Percentiles rank a stretch among this genome's conserved stretches.
phyloP scores from a whole-genome alignment of 225 moss, liverwort and hornwort species.

The Sphagnum tenellum region DNA sequence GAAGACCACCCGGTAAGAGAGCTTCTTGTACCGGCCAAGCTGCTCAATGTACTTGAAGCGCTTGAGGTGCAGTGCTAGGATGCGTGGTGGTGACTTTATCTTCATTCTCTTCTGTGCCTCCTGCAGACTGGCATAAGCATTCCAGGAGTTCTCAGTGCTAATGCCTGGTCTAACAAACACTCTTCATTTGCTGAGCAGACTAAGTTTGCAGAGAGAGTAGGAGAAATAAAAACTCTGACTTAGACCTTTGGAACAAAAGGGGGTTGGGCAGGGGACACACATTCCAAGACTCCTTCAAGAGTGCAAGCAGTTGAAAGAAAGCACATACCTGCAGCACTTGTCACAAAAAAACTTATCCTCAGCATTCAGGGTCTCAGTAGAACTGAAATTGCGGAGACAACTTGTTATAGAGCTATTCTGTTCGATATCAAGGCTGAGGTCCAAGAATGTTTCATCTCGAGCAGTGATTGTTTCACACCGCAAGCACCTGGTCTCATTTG shows the following conservation, averaged over 20 bases:
- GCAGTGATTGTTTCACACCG: conserved; percentile 97
- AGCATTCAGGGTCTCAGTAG: conserved; percentile 92
- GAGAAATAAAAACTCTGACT: neutral
- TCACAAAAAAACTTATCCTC: conserved; percentile 99
- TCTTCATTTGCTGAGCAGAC: neutral
- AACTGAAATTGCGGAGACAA: conserved; percentile 95
- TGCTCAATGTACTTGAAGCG: conserved; percentile 98
- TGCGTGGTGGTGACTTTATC: conserved; percentile 97
- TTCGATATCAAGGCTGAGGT: conserved; percentile 96
- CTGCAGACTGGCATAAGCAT: conserved; percentile 60
- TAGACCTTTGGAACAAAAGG: no score
- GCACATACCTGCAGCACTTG: conserved; percentile 89
- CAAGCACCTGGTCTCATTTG: conserved; percentile 91
- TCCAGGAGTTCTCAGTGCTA: conserved; percentile 6
- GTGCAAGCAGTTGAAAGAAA: neutral
- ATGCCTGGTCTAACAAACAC: neutral
- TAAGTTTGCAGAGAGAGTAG: neutral
- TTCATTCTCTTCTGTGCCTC: conserved; percentile 99
- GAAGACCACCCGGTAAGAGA: conserved; percentile 91
- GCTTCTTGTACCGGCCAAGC: conserved; percentile 90
- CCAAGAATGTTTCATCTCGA: conserved; percentile 93
- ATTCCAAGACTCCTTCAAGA: no score
- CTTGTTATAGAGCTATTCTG: conserved; percentile 99
- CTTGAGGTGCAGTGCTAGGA: conserved; percentile 90
- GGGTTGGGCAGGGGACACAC: no score